Evolutionary conservation across 768 basidiomycete genomes (phyloP).

Genomic region (Macrolepiota fuliginosa): DNA sequence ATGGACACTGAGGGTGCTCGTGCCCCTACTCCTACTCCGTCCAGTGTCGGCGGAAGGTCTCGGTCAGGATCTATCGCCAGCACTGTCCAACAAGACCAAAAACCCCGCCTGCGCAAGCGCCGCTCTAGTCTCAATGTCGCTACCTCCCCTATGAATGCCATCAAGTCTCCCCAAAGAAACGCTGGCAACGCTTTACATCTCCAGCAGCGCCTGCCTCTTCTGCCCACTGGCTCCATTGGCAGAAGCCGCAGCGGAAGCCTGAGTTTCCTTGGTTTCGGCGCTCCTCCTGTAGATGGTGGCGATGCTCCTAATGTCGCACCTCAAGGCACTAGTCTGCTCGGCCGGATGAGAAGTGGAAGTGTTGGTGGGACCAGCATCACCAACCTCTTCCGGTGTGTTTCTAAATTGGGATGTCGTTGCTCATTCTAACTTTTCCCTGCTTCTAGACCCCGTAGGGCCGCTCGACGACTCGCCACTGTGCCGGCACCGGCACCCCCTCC

Average conservation of each 20-base stretch:
- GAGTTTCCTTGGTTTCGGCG: constrained; percentile 18
- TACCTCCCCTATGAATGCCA: constrained; percentile 51
- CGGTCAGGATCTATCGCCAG: constrained; percentile 19
- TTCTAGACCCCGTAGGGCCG: constrained; percentile 37
- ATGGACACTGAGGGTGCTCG: constrained; percentile 18
- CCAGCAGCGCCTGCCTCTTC: constrained; percentile 39
- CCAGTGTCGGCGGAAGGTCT: constrained; percentile 4
- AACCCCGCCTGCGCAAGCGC: constrained; percentile 52
- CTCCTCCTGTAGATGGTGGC: constrained; percentile 4
- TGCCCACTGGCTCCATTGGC: constrained; percentile 22
- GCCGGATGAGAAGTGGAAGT: constrained; percentile 59
- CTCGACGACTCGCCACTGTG: constrained; percentile 32
- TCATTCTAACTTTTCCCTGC: background rate
- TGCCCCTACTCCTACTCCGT: constrained; percentile 27
- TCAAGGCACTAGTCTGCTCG: constrained; percentile 41
- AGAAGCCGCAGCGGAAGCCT: constrained; percentile 49
- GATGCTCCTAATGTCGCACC: constrained; percentile 26
- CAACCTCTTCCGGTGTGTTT: constrained; percentile 17
- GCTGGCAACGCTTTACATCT: constrained; percentile 50
- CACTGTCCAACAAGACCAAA: constrained; percentile 16
- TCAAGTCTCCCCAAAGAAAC: constrained; percentile 55
- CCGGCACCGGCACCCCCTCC: constrained; percentile 36
- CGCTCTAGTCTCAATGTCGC: constrained; percentile 60
- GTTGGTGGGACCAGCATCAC: constrained; percentile 23
- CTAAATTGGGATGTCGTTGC: background rate